Conservation (phyloP, 2,329 filamentous ascomycete species). For the Lecanicillium sp. region DNA sequence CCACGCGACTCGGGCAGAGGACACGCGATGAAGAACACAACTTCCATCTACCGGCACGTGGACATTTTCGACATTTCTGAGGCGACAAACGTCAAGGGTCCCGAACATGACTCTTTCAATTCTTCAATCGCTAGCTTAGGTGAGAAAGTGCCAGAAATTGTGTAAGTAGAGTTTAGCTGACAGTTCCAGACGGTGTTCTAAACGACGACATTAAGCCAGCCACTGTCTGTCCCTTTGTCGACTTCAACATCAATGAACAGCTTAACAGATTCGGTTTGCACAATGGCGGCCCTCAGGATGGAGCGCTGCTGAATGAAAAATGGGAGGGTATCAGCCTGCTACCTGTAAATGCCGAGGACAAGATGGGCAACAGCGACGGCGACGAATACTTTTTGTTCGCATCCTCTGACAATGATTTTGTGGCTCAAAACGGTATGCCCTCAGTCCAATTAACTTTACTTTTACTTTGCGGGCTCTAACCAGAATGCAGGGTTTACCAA, state of each 20-base stretch:
- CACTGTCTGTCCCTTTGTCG: conserved; percentile 57
- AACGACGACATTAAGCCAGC: conserved; percentile 47
- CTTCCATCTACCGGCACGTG: conserved; percentile 58
- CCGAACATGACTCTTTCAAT: conserved; percentile 25
- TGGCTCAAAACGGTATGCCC: conserved; percentile 57
- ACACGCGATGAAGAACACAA: conserved; percentile 42
- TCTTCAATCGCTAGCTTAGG: conserved; percentile 15
- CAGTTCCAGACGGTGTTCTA: conserved; percentile 38
- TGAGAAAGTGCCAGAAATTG: background rate
- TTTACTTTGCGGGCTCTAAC: background rate
- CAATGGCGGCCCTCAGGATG: conserved; percentile 57
- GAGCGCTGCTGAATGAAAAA: conserved; percentile 61
- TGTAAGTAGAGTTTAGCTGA: background rate
- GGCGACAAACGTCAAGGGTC: conserved; percentile 54
- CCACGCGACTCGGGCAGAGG: conserved; percentile 56
- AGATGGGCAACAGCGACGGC: conserved; percentile 19
- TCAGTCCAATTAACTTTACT: background rate
- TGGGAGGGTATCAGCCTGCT: conserved; percentile 64
- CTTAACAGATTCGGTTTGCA: conserved; percentile 58
- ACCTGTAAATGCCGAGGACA: conserved; percentile 38
- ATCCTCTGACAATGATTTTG: conserved; percentile 67
- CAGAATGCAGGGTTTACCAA: conserved; percentile 46
- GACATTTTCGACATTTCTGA: conserved; percentile 59
- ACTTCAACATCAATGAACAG: conserved; percentile 60
- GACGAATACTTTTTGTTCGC: conserved; percentile 62